Conservation (phyloP, 306 rosid genomes). For the Vicia faba region DNA sequence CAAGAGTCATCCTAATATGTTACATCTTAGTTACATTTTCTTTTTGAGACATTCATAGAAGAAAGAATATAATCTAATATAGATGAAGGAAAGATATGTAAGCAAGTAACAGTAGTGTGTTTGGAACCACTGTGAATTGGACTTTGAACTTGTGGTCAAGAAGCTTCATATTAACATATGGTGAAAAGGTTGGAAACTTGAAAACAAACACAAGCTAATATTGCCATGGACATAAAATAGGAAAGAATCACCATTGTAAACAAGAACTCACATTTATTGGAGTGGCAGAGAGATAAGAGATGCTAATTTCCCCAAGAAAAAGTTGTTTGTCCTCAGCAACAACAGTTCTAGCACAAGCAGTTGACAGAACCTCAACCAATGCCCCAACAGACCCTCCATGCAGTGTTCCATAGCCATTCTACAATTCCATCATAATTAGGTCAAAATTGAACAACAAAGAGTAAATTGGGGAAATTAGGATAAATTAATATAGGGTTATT, state of each 20-base stretch:
- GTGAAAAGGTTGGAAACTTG: too few relatives aligned
- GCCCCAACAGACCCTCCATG: conserved; percentile 54
- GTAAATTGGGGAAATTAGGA: too few relatives aligned
- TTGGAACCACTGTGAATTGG: too few relatives aligned
- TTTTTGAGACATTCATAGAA: too few relatives aligned
- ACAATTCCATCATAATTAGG: conserved; percentile 28
- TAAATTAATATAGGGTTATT: too few relatives aligned
- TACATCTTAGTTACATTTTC: background rate
- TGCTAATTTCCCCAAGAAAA: conserved; percentile 50
- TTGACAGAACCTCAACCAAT: conserved; percentile 40
- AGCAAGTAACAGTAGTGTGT: too few relatives aligned
- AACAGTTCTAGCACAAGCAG: conserved; percentile 57
- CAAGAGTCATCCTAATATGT: background rate
- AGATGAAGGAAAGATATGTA: too few relatives aligned
- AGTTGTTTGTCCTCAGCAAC: conserved; percentile 47
- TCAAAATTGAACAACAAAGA: background rate
- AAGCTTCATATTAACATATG: background rate
- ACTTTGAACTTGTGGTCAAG: too few relatives aligned
- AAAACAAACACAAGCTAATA: background rate
- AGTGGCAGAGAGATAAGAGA: conserved; percentile 52
- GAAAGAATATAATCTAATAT: background rate
- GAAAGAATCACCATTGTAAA: conserved; percentile 18
- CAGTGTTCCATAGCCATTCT: conserved; percentile 46
- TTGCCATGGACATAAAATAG: background rate
- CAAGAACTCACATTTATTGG: conserved; percentile 44